phyloP scores from a whole-genome alignment of 202 grass and related monocot species.

The Panicum hallii region DNA sequence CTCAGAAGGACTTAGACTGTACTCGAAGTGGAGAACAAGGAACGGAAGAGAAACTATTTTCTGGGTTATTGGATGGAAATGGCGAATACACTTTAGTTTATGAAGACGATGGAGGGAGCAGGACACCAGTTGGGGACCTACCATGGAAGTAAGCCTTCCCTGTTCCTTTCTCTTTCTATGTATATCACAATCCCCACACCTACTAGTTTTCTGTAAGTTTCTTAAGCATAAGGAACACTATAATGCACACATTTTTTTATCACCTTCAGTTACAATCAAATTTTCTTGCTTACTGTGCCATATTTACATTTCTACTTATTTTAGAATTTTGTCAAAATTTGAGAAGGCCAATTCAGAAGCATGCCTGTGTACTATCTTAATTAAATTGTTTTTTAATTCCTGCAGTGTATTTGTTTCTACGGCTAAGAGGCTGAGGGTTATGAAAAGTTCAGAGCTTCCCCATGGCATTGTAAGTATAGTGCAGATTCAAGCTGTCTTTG shows the following conservation, averaged over 20 bases:
- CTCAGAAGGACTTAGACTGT: conserved; percentile 54
- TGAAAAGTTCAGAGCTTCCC: conserved; percentile 71
- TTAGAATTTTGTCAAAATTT: background rate
- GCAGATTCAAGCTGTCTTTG: background rate
- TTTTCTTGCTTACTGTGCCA: background rate
- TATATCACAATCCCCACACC: background rate
- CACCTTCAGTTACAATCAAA: background rate
- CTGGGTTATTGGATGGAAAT: conserved; percentile 76
- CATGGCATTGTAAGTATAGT: conserved; percentile 47
- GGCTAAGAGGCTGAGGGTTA: conserved; percentile 77
- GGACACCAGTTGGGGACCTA: conserved; percentile 59
- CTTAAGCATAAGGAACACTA: background rate
- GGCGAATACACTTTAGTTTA: conserved; percentile 82
- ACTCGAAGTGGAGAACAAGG: conserved; percentile 33
- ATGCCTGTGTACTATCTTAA: background rate
- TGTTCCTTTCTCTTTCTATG: background rate
- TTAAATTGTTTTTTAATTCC: background rate
- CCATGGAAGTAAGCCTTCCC: conserved; percentile 77
- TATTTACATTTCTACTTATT: background rate
- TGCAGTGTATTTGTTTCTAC: conserved; percentile 73
- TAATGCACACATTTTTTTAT: background rate
- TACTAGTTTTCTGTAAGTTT: conserved; percentile 10
- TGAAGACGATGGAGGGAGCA: conserved; percentile 68
- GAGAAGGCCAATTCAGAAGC: background rate
- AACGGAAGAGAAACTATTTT: conserved; percentile 68